Evolutionary conservation across 176 grass and related monocot genomes (phyloP), one percentile per base, ranked within the genome.

Genomic region (Musa beccarii): DNA sequence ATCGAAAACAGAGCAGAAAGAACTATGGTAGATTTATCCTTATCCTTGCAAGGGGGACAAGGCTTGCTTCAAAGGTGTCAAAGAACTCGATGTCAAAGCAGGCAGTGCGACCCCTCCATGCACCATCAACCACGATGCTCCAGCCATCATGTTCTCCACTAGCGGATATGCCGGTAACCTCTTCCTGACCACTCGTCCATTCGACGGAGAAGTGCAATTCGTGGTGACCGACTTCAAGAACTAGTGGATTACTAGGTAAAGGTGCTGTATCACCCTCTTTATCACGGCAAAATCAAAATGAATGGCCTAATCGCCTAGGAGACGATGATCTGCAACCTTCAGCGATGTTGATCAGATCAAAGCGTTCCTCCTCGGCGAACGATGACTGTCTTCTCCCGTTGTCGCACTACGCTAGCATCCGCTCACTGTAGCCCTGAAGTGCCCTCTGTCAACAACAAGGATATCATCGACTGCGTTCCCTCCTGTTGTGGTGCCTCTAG

Each of bases 121-220:
- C 77, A 82, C 80, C 0, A 0, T 0, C 14, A 11, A 24, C 61
- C 89, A 91, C 75, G 13, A 51, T 0, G 20, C 73, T 2, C 82
- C 92, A 0, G 92, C 82, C 1, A 79, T 96, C 8, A 59, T 83
- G 17, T 96, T 96, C 80, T 85, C 92, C 26, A 86, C 85, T n/a
- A 86, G 89, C 74, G 89, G 92, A 28, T 92, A 96, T 84, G 87
- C 89, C 0, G 92, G 89, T 23, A 92, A 96, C 81, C 91, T 96
- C 66, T 96, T 96, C 87, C 92, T 88, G 61, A 87, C 84, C 1
- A 80, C 54, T 50, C 72, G 25, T 26, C 26, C 26, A 26, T 26
- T 26, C 1, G 1, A 26, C 1, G 26, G 26, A 26, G 26, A 26
- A 2, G 11, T 80, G 81, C 0, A 92, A 22, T 86, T 96, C 52